These are phyloP conservation scores for Phaeosphaeriaceae sp. DNA, from an alignment of 2,329 filamentous ascomycete species.

Conservation along the genomic window DNA sequence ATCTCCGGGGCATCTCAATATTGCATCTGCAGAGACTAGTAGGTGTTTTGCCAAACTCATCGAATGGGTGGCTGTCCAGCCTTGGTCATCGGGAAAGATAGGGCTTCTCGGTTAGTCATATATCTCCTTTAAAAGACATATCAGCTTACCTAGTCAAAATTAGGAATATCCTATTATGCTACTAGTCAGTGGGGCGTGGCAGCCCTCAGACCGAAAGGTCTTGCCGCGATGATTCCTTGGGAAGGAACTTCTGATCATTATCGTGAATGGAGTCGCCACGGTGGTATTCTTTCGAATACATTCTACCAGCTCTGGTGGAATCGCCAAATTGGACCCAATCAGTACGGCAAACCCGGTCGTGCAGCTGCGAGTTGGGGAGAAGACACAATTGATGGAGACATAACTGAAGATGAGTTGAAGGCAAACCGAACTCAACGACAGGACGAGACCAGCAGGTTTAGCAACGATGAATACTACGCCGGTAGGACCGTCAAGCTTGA, in stretches of 20 bases:
- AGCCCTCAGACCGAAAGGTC: conserved; percentile 55
- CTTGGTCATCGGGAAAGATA: conserved; percentile 46
- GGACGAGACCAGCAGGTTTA: conserved; percentile 49
- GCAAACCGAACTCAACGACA: conserved; percentile 48
- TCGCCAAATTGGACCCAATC: conserved; percentile 67
- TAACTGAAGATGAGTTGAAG: conserved; percentile 57
- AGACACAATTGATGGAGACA: conserved; percentile 62
- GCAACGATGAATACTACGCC: conserved; percentile 67
- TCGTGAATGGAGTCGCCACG: conserved; percentile 45
- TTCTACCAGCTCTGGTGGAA: conserved; percentile 65
- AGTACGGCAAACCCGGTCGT: conserved; percentile 64
- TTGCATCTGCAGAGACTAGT: conserved; percentile 56
- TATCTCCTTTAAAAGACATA: no score
- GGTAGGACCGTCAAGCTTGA: conserved; percentile 66
- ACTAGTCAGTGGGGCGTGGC: conserved; percentile 60
- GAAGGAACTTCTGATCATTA: conserved; percentile 62
- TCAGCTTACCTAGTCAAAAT: no score
- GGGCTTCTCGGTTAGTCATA: no score
- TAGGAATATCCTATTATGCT: conserved; percentile 58
- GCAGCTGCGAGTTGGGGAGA: conserved; percentile 57
- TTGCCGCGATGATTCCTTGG: conserved; percentile 59
- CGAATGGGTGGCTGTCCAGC: conserved; percentile 56
- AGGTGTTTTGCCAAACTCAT: conserved; percentile 56
- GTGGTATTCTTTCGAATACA: conserved; percentile 36
- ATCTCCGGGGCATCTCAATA: conserved; percentile 56